Base-by-base conservation (phyloP, 176 grass and related monocot genomes). In the Juncus inflexus region DNA sequence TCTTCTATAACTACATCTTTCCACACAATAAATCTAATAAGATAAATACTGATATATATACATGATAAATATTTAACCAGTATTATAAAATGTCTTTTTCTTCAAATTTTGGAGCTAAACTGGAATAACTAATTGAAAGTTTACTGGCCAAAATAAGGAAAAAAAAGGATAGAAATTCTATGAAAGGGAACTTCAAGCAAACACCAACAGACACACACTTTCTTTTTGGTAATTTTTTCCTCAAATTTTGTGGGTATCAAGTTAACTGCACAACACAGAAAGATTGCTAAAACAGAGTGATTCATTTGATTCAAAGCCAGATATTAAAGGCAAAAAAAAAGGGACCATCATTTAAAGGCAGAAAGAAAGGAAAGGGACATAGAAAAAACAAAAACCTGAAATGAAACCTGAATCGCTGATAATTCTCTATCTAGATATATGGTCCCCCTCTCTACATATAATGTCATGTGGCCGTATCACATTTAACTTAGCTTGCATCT, bases 401-500 rank as follows among this genome's bases (percentile, higher is more conserved):
- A 71, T 71, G 52, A 71, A 71, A 71, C 54, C 68, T 71, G 68
- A 71, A 71, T 71, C 37, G 68, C 68, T 71, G 68, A 60, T 58
- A 71, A 71, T 71, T 71, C 68, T 71, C 54, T 43, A 71, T 59
- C 68, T 71, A 71, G 54, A 71, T 71, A 60, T 38, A 59, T 58
- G 67, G 54, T 3, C 35, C 53, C 9, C 14, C 53, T 70, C 68
- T 40, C 68, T 52, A 42, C 68, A 45, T 5, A 12, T 19, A 51
- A 28, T 47, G 6, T 47, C 43, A 47, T 9, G 43, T 47, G 43
- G 43, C 43, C 43, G 6, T 47, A 47, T 47, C 43, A 1, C 43
- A 47, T 47, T 47, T 6, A 5, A 6, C 43, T 9, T 47, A 6
- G 4, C 43, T 47, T 47, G 6, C 43, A 47, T 47, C 43, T 47